Evolutionary conservation across 371 early-diverging fungal genomes (phyloP), one percentile per base, ranked within the genome.

Genomic region (Mucor velutinosus): DNA sequence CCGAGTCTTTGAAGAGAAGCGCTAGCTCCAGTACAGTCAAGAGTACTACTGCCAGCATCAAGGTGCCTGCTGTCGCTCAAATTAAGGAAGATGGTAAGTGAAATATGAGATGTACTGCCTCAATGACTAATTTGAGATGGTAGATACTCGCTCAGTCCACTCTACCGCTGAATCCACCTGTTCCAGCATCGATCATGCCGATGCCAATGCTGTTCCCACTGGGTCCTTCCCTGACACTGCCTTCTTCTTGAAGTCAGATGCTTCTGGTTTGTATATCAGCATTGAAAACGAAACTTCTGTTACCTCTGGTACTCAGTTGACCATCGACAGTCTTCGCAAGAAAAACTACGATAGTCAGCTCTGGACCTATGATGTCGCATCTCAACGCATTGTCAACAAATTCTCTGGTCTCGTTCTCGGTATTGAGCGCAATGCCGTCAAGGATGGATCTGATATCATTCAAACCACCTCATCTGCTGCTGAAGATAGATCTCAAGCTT

Each of bases 321-420:
- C 75, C 14, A 64, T 80, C 14, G 79, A 80, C 35, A 5, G 62
- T 8, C 63, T 80, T 17, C 78, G 76, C 29, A 76, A 75, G 41
- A 73, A 62, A 15, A 72, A 60, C 17, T 78, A 78, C 58, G 78
- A 80, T 17, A 75, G 77, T 60, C 87, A 87, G 66, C 74, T 87
- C 21, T 87, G 87, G 87, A 76, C 74, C 10, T 85, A 77, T 62
- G 77, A 83, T 30, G 62, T 61, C 27, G 67, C 77, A 55, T 74
- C 80, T 66, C 63, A 67, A 11, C 75, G 58, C 21, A 63, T 87
- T 53, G 71, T 78, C 51, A 87, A 86, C 64, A 83, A 82, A 59
- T 77, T 77, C 25, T 82, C 85, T 10, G 84, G 81, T n/a, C 71
- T 83, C 19, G 83, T 80, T 14, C 77, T 87, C 21, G 79, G 77